A percentile compares a stretch with the other conserved stretches of the same genome.
Conservation (phyloP, 208 protist species). For the Leishmania tropica region DNA sequence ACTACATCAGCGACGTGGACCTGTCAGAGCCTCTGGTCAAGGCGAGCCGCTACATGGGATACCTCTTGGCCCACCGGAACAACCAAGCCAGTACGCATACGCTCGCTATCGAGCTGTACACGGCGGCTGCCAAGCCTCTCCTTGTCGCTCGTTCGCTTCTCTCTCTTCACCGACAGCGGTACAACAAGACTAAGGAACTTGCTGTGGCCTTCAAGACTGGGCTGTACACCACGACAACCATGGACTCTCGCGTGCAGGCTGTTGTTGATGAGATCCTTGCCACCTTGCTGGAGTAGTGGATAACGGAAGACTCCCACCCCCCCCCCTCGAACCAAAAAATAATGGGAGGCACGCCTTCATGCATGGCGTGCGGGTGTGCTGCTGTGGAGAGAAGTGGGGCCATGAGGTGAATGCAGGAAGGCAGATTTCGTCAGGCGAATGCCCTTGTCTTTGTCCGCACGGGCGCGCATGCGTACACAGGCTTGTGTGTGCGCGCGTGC, state of each 20-base stretch:
- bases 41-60: slow-evolving; percentile 70
- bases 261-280: slow-evolving; percentile 58
- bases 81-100: slow-evolving; percentile 52
- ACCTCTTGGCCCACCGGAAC: slow-evolving; percentile 56
- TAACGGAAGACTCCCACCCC: neutral
- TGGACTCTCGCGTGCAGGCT: slow-evolving; percentile 55
- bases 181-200: slow-evolving; percentile 34
- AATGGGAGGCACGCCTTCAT: neutral
- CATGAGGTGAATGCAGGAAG: neutral
- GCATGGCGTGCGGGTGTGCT: neutral
- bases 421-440: neutral
- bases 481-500: neutral
- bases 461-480: neutral
- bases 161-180: slow-evolving; percentile 45
- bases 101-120: slow-evolving; percentile 79
- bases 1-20: slow-evolving; percentile 67
- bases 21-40: slow-evolving; percentile 74
- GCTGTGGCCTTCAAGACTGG: slow-evolving; percentile 45
- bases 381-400: neutral
- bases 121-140: slow-evolving; percentile 50
- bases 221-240: slow-evolving; percentile 30
- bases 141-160: slow-evolving; percentile 65
- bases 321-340: neutral
- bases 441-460: neutral
- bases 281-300: slow-evolving; percentile 4